Percentiles rank a stretch among this genome's conserved stretches.
Conservation (phyloP, 2,329 filamentous ascomycete genomes). For the Elsinoe ampelina region DNA sequence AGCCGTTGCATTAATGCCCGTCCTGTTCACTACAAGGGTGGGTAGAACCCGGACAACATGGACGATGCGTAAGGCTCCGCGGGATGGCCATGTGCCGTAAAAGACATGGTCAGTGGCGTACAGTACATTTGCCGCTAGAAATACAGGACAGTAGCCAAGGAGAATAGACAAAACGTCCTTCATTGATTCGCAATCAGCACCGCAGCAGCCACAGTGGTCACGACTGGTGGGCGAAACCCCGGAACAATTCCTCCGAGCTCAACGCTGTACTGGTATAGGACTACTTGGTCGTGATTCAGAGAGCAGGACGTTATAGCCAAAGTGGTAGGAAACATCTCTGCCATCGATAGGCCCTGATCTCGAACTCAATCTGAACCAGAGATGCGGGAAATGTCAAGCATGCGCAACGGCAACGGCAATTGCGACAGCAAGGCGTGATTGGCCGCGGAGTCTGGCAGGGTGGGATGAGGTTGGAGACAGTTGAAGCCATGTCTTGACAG, state of each 20-base stretch:
- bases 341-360: not conserved
- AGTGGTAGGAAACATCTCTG: not conserved
- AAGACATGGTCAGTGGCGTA: not conserved
- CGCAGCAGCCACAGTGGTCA: not conserved
- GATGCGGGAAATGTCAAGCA: not conserved
- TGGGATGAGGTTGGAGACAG: not conserved
- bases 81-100: not conserved
- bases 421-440: not conserved
- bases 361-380: not conserved
- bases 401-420: not conserved
- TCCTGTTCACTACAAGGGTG: not conserved
- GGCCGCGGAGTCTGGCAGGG: too few species aligned
- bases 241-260: not conserved
- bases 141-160: not conserved
- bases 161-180: not conserved
- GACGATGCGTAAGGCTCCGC: not conserved
- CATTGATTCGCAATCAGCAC: too few species aligned
- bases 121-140: too few species aligned
- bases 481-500: not conserved
- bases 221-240: not conserved
- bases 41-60: too few species aligned
- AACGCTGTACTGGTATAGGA: not conserved
- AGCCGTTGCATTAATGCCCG: not conserved
- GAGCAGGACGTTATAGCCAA: not conserved
- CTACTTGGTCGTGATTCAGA: not conserved